phyloP scores from a whole-genome alignment of 495 filamentous ascomycete species.

The Hypomontagnella monticulosa region DNA sequence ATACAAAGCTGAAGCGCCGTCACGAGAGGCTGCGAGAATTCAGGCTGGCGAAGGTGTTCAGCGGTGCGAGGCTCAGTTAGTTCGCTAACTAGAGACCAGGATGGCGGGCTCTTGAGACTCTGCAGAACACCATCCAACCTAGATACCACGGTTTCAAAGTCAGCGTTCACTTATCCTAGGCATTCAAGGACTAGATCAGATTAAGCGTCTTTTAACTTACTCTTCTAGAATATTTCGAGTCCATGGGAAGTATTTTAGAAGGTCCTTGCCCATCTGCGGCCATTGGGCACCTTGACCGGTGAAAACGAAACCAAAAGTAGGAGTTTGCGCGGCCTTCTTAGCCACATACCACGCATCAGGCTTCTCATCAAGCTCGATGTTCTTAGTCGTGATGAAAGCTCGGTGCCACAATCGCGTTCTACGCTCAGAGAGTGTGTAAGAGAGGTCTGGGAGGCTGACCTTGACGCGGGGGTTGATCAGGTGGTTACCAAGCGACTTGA shows the following conservation, averaged over 20 bases:
- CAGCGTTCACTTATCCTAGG: neutral
- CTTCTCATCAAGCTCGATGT: neutral
- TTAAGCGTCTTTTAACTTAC: neutral
- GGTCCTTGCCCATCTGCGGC: conserved; percentile 31
- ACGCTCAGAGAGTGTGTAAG: conserved; percentile 37
- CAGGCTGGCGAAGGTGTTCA: neutral
- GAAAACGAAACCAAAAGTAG: conserved; percentile 27
- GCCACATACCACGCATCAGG: neutral
- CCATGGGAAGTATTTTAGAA: conserved; percentile 1
- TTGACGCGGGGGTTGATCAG: conserved; percentile 35
- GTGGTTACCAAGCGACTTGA: conserved; percentile 27
- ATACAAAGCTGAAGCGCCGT: conserved; percentile 14
- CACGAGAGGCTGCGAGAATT: conserved; percentile 5
- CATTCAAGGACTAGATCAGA: neutral
- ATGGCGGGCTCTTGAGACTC: neutral
- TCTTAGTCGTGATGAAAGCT: neutral
- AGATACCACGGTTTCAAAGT: neutral
- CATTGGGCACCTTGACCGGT: conserved; percentile 42
- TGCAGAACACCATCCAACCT: neutral
- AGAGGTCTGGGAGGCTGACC: conserved; percentile 14
- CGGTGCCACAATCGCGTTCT: conserved; percentile 27
- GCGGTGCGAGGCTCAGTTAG: neutral
- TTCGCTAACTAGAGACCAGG: neutral
- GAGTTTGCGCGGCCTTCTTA: neutral
- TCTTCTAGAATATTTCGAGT: neutral